Evolutionary conservation across 2,329 filamentous ascomycete species (phyloP).

Genomic region (Didymella keratinophila): DNA sequence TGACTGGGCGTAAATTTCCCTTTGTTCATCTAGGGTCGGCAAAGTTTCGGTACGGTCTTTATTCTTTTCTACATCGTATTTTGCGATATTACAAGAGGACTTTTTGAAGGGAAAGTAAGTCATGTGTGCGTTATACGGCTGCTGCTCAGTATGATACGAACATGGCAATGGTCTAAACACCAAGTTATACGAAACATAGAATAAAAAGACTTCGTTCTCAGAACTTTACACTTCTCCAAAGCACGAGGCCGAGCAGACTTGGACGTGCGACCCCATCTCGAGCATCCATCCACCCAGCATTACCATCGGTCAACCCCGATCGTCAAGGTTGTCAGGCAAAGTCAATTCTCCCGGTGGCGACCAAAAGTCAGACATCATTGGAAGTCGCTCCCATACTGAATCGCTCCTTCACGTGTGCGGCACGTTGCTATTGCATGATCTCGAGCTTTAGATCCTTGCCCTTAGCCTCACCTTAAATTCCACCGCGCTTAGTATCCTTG

Average conservation of each 20-base stretch:
- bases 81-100: not conserved
- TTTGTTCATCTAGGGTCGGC: not conserved
- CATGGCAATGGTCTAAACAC: not conserved
- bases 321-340: not conserved
- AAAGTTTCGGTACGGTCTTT: not conserved
- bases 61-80: not conserved
- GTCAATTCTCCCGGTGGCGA: not conserved
- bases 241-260: not conserved
- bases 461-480: not conserved
- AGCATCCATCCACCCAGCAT: not conserved
- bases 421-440: not conserved
- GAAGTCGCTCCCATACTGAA: not conserved
- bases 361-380: not conserved
- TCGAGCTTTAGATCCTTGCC: not conserved
- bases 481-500: conserved; percentile 1
- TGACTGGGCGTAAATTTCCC: conserved; percentile 2
- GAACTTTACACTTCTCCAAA: not conserved
- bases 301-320: not conserved
- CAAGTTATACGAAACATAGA: not conserved
- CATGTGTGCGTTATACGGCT: not conserved
- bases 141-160: not conserved
- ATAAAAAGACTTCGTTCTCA: not conserved
- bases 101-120: not conserved
- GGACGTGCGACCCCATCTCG: not conserved
- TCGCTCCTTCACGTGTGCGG: not conserved